Evolutionary conservation across 495 filamentous ascomycete genomes (phyloP), one percentile per base, ranked within the genome.

Genomic region (Xylaria grammica): DNA sequence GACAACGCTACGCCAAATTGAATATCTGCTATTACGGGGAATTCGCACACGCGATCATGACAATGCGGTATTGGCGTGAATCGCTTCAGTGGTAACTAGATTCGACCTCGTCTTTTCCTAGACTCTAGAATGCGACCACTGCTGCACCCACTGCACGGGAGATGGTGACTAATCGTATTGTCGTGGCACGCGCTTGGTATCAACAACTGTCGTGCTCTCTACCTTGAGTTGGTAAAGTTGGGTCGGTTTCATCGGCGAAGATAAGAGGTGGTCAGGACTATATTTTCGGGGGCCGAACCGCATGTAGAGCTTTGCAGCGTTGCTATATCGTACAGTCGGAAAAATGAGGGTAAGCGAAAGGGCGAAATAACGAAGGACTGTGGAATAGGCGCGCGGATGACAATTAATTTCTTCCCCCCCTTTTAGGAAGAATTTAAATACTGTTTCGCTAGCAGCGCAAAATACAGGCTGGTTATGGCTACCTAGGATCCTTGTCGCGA

Each of bases 1-100:
- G 17, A 38, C 27, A 45, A 26, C 7, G 60, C 17, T 32, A 29
- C 34, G 42, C 34, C n/a, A 54, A 32, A 34, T 29, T 17, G 6
- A 29, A 34, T 34, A 20, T 52, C 8, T 29, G 19, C n/a, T 42
- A 13, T 63, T 34, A 38, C 20, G 36, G 38, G 17, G 15, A 34
- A 19, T 38, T 55, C 22, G 36, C 50, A 48, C 20, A 22, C 29
- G 51, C 29, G 38, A 55, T 10, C 50, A 63, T 63, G 50, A 53
- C 60, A 55, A 48, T 36, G 17, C 15, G n/a, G 30, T 11, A n/a
- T 19, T 10, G 20, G 26, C 51, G 40, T 36, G 27, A 32, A 48
- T 17, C 36, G 55, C 26, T 48, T 44, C 30, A 48, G 30, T 26
- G 10, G 49, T 34, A 44, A 32, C 24, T 26, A 10, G 53, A 50